phyloP scores from a whole-genome alignment of 148 eudicot species.

The Chenopodium quinoa region DNA sequence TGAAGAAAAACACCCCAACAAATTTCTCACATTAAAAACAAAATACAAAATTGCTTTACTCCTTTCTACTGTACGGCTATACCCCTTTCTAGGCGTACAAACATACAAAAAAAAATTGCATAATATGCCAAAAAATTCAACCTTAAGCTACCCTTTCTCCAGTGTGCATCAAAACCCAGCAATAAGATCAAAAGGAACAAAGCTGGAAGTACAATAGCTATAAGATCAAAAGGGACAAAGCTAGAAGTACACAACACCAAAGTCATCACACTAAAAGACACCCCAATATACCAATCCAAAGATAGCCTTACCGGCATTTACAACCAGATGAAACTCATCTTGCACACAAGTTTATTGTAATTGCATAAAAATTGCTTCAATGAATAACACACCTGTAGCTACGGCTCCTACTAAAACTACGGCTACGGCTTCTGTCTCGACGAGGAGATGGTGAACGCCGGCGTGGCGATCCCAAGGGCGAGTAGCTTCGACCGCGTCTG shows the following conservation, averaged over 20 bases:
- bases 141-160: background rate
- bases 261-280: background rate
- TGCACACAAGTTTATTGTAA: background rate
- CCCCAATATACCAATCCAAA: background rate
- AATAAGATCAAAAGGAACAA: background rate
- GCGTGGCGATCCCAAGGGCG: constrained; percentile 66
- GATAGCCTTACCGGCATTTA: background rate
- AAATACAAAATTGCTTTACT: background rate
- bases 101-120: background rate
- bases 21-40: too few species aligned
- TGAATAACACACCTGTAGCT: constrained; percentile 63
- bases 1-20: too few species aligned
- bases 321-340: background rate
- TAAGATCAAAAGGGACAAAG: background rate
- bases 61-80: background rate
- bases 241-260: background rate
- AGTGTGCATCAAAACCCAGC: background rate
- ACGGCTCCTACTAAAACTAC: constrained; percentile 70
- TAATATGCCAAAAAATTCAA: background rate
- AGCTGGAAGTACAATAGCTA: background rate
- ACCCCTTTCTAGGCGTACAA: too few species aligned
- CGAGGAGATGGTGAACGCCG: constrained; percentile 46
- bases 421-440: constrained; percentile 53
- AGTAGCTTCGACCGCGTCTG: constrained; percentile 64
- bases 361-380: background rate